Evolutionary conservation across 2,329 filamentous ascomycete genomes (phyloP).

Genomic region (Ophiostoma angusticollis): DNA sequence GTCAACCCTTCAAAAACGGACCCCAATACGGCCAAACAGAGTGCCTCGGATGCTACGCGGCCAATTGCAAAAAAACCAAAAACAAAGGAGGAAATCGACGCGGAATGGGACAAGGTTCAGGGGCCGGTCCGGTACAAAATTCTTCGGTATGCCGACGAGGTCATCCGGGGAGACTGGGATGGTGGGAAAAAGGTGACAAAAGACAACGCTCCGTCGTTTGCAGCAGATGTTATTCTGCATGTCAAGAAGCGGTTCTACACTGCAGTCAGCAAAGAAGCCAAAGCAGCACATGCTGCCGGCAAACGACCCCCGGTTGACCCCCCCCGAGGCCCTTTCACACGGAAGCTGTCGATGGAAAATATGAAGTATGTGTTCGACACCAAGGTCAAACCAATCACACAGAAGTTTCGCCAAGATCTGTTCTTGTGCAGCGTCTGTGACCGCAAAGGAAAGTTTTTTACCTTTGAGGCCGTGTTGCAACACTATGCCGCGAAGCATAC

Average conservation of each 20-base stretch:
- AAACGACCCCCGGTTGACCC: slow-evolving; percentile 33
- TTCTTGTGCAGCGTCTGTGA: slow-evolving; percentile 65
- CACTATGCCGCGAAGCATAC: slow-evolving; percentile 79
- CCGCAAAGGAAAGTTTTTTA: slow-evolving; percentile 52
- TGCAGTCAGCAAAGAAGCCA: slow-evolving; percentile 41
- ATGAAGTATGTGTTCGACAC: slow-evolving; percentile 79
- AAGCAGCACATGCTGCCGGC: slow-evolving; percentile 32
- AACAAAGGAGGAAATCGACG: slow-evolving; percentile 44
- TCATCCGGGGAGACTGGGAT: slow-evolving; percentile 53
- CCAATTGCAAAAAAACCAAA: slow-evolving; percentile 12
- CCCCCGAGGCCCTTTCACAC: slow-evolving; percentile 39
- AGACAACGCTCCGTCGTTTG: slow-evolving; percentile 54
- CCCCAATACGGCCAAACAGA: slow-evolving; percentile 43
- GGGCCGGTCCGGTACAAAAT: slow-evolving; percentile 53
- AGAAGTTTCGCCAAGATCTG: slow-evolving; percentile 53
- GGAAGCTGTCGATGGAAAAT: slow-evolving; percentile 62
- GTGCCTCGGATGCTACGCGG: not conserved
- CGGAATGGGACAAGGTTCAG: slow-evolving; percentile 60
- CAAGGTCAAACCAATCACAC: slow-evolving; percentile 59
- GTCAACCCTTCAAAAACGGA: no score
- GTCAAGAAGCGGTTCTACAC: slow-evolving; percentile 55
- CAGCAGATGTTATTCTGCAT: slow-evolving; percentile 56
- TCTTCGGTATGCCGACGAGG: slow-evolving; percentile 54
- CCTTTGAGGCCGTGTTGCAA: slow-evolving; percentile 67
- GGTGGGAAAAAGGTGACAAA: slow-evolving; percentile 49